Conservation (phyloP, 441 rosid genomes). For the Metrosideros polymorpha region DNA sequence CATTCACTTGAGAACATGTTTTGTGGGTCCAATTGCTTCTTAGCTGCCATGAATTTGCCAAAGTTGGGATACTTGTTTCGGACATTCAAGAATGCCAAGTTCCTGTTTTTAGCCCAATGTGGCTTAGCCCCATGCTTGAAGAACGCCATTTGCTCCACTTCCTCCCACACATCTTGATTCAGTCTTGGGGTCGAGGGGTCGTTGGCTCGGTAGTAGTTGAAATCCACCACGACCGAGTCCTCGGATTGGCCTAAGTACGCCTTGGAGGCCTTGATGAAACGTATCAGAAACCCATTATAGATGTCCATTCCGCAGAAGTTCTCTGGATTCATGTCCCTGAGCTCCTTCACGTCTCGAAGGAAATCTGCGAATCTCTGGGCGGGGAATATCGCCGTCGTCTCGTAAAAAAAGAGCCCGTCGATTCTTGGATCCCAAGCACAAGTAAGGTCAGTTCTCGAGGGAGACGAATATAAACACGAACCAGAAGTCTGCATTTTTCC, state of each 20-base stretch:
- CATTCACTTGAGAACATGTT: slow-evolving; percentile 59
- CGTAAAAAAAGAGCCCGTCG: slow-evolving; percentile 64
- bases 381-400: slow-evolving; percentile 59
- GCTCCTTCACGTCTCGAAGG: slow-evolving; percentile 44
- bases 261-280: slow-evolving; percentile 68
- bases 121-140: slow-evolving; percentile 63
- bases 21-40: slow-evolving; percentile 56
- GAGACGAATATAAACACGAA: slow-evolving; percentile 62
- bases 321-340: slow-evolving; percentile 44
- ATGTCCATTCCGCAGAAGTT: slow-evolving; percentile 61
- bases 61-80: slow-evolving; percentile 39
- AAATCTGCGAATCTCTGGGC: slow-evolving; percentile 42
- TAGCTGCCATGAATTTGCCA: slow-evolving; percentile 37
- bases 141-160: slow-evolving; percentile 85
- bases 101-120: slow-evolving; percentile 87
- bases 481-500: slow-evolving; percentile 77
- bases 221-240: slow-evolving; percentile 74
- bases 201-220: slow-evolving; percentile 61
- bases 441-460: slow-evolving; percentile 24
- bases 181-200: slow-evolving; percentile 53
- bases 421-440: slow-evolving; percentile 86
- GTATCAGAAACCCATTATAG: slow-evolving; percentile 59
- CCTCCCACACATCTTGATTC: slow-evolving; percentile 73
- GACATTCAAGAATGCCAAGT: slow-evolving; percentile 47
- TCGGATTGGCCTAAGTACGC: slow-evolving; percentile 72